These are phyloP conservation scores for Lachnellula occidentalis DNA, from an alignment of 2,329 filamentous ascomycete species.

Conservation along the genomic window DNA sequence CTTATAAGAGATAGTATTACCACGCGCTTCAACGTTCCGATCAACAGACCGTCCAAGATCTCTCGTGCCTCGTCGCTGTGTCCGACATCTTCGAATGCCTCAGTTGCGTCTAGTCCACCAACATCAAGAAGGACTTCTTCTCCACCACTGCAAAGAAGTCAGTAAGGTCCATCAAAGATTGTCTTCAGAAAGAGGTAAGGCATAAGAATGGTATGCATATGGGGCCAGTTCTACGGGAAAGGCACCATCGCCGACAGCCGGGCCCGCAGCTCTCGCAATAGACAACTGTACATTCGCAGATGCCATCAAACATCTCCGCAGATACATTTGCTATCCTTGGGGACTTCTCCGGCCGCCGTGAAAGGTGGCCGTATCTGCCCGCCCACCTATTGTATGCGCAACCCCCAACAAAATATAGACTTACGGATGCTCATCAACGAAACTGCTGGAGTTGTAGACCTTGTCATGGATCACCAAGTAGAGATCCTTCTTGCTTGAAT, in stretches of 20 bases:
- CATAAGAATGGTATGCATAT: slow-evolving; percentile 6
- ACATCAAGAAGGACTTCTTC: slow-evolving; percentile 98
- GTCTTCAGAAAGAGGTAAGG: background rate
- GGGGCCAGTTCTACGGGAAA: background rate
- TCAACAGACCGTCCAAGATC: slow-evolving; percentile 71
- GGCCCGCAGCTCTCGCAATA: background rate
- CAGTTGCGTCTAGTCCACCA: slow-evolving; percentile 89
- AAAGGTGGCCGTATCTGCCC: slow-evolving; percentile 3
- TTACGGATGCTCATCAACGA: slow-evolving; percentile 95
- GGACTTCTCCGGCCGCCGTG: background rate
- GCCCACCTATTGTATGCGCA: background rate
- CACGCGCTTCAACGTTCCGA: slow-evolving; percentile 74
- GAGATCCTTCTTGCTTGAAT: slow-evolving; percentile 91
- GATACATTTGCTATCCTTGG: background rate
- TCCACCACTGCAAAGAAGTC: slow-evolving; percentile 64
- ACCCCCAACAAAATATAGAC: slow-evolving; percentile 31
- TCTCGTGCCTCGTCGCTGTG: slow-evolving; percentile 98
- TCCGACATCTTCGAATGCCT: slow-evolving; percentile 98
- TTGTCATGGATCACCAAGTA: slow-evolving; percentile 93
- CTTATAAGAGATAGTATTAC: slow-evolving; percentile 44
- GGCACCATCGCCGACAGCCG: background rate
- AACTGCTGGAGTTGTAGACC: slow-evolving; percentile 84
- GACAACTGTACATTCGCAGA: background rate
- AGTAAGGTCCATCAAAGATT: slow-evolving; percentile 1
- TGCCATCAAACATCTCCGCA: background rate